Percentiles rank a stretch among this genome's conserved stretches.
phyloP scores from a whole-genome alignment of 1,284 basidiomycete species.

The Moesziomyces parantarcticus region DNA sequence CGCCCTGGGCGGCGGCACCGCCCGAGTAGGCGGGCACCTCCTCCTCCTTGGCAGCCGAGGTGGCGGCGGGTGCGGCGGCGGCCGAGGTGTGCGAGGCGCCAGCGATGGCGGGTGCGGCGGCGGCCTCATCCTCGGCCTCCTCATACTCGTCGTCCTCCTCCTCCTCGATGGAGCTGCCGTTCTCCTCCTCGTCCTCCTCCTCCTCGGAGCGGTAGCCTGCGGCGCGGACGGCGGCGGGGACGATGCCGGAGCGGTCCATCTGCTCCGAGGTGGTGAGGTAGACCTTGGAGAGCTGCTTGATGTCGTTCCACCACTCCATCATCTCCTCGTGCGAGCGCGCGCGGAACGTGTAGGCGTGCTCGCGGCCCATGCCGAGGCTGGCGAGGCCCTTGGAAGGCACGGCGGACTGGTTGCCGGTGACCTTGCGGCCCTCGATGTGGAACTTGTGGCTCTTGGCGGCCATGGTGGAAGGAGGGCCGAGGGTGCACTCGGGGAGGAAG shows the following conservation, averaged over 20 bases:
- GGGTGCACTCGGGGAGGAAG: constrained; percentile 94
- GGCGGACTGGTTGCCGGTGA: constrained; percentile 76
- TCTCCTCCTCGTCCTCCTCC: constrained; percentile 76
- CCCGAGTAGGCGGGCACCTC: constrained; percentile 68
- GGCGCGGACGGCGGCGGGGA: constrained; percentile 88
- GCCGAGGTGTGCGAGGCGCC: constrained; percentile 49
- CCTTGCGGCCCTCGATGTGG: constrained; percentile 92
- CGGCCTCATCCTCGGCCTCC: constrained; percentile 67
- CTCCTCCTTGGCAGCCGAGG: constrained; percentile 59
- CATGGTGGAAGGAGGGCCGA: constrained; percentile 86
- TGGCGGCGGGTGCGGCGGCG: constrained; percentile 45
- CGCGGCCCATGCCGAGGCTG: constrained; percentile 71
- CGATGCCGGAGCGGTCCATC: constrained; percentile 91
- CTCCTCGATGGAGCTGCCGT: constrained; percentile 80
- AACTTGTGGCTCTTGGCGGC: constrained; percentile 89
- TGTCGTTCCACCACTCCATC: constrained; percentile 99
- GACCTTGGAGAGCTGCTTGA: constrained; percentile 93
- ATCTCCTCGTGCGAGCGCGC: constrained; percentile 91
- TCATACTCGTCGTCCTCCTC: constrained; percentile 73
- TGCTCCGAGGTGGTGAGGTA: constrained; percentile 94
- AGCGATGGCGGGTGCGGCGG: constrained; percentile 57
- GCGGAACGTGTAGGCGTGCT: constrained; percentile 88
- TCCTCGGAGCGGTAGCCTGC: constrained; percentile 78
- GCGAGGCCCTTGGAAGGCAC: constrained; percentile 72
- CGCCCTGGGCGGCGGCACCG: constrained; percentile 35